Conservation (phyloP, 1,284 basidiomycete genomes). For the Acaromyces ingoldii region DNA sequence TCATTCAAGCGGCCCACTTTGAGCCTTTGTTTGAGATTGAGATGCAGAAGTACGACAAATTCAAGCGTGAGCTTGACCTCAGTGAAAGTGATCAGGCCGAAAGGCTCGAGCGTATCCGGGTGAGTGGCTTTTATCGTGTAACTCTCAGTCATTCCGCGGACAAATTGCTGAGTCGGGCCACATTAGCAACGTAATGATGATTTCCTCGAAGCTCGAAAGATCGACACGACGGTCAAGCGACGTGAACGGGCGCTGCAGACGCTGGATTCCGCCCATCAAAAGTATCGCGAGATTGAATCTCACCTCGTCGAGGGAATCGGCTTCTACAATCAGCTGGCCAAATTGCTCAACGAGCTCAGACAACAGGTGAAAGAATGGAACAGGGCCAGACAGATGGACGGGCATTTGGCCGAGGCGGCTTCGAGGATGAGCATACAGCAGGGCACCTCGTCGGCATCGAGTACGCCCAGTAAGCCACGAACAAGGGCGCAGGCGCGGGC, state of each 20-base stretch:
- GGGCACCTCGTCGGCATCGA: not conserved
- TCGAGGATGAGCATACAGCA: not conserved
- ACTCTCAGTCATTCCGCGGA: not conserved
- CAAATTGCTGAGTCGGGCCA: not conserved
- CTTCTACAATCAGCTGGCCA: slow-evolving; percentile 44
- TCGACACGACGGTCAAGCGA: slow-evolving; percentile 71
- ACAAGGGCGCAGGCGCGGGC: not conserved
- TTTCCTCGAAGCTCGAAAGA: slow-evolving; percentile 72
- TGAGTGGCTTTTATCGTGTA: slow-evolving; percentile 45
- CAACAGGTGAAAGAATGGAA: slow-evolving; percentile 29
- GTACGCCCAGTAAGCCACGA: not conserved
- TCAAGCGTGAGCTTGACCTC: slow-evolving; percentile 63
- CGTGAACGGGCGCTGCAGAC: slow-evolving; percentile 79
- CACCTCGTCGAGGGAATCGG: slow-evolving; percentile 83
- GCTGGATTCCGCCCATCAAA: slow-evolving; percentile 81
- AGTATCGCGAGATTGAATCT: slow-evolving; percentile 76
- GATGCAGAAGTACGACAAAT: slow-evolving; percentile 74
- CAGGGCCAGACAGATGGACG: slow-evolving; percentile 22
- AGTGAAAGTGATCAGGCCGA: slow-evolving; percentile 63
- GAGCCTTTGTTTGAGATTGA: slow-evolving; percentile 72
- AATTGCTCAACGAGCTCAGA: slow-evolving; percentile 25
- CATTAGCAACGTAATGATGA: slow-evolving; percentile 70
- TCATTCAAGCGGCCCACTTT: slow-evolving; percentile 62
- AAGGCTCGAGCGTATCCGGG: slow-evolving; percentile 66
- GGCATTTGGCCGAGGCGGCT: not conserved